Base-by-base conservation (phyloP, 1,284 basidiomycete genomes). In the Cutaneotrichosporon sp. region DNA sequence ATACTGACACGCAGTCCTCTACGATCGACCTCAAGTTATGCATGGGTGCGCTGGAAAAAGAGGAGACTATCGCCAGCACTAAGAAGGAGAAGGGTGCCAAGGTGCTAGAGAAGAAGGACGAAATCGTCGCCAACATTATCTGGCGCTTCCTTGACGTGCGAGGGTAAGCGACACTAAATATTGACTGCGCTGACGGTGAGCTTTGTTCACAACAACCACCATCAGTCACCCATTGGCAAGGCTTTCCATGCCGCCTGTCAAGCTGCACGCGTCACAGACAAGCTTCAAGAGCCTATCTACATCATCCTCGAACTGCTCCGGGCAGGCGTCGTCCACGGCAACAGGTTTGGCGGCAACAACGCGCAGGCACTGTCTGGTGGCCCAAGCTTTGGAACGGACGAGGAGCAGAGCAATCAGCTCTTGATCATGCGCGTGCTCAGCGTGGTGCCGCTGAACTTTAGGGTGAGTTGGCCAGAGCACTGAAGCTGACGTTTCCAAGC, bases 21-120 rank as follows among this genome's bases (percentile, higher is more conserved):
- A 97, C 93, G n/a, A 97, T 97, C 67, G 94, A 98, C 74, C 90
- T 98, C 63, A 86, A 88, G 36, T 80, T 98, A 36, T 97, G 94
- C 72, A 80, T 98, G 44, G 91, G 92, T 21, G 92, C 94, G 17
- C 91, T 94, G 21, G 81, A 83, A 41, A 79, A 81, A 42, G 87
- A 91, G 49, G 85, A 85, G 64, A 79, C 87, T 20, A 90, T 91
- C 0, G 75, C 77, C 34, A 82, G 88, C 41, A 96, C 92, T 3
- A 59, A 59, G 49, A 87, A 91, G 53, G 85, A 85, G 63, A 79
- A 86, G 38, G 90, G 90, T 0, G 75, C 78, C 42, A 83, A 89
- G 46, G 93, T 91, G 4, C 80, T 99, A 34, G 94, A 97, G 59
- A 97, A 96, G 77, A 98, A 98, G 77, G 94, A 99, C 68, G 96